These are phyloP conservation scores for Plasmodium knowlesi DNA, from an alignment of 169 alveolate genomes.

Conservation along the genomic window DNA sequence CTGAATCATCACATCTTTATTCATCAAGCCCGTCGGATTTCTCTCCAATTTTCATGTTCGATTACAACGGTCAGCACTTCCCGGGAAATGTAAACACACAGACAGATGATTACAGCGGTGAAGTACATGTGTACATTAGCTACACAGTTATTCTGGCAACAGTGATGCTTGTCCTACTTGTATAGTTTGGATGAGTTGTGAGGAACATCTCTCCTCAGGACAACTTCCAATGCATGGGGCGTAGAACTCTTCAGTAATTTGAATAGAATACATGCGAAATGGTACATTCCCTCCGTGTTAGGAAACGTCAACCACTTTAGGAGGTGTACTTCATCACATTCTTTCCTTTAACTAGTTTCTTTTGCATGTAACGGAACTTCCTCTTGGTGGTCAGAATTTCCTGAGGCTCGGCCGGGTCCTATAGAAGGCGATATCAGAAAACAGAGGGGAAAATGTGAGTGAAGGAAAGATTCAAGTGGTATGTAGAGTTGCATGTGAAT, in stretches of 20 bases:
- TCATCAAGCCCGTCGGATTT: neutral
- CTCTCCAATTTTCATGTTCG: slow-evolving; percentile 3
- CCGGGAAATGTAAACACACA: neutral
- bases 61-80: neutral
- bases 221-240: neutral
- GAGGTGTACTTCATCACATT: slow-evolving; percentile 11
- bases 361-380: slow-evolving; percentile 63
- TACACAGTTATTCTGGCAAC: neutral
- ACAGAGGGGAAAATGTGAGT: neutral
- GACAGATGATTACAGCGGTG: neutral
- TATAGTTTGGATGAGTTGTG: neutral
- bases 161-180: neutral
- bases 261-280: neutral
- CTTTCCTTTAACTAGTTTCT: slow-evolving; percentile 49
- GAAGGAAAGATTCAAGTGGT: neutral
- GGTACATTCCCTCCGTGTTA: neutral
- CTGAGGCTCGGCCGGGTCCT: slow-evolving; percentile 10
- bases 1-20: neutral
- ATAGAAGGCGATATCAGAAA: too few species aligned
- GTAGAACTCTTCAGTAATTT: neutral
- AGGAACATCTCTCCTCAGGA: neutral
- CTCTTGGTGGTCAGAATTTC: slow-evolving; percentile 40
- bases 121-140: neutral
- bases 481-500: too few species aligned
- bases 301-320: neutral